Evolutionary conservation across 306 rosid species (phyloP).

Genomic region (Cicer arietinum): DNA sequence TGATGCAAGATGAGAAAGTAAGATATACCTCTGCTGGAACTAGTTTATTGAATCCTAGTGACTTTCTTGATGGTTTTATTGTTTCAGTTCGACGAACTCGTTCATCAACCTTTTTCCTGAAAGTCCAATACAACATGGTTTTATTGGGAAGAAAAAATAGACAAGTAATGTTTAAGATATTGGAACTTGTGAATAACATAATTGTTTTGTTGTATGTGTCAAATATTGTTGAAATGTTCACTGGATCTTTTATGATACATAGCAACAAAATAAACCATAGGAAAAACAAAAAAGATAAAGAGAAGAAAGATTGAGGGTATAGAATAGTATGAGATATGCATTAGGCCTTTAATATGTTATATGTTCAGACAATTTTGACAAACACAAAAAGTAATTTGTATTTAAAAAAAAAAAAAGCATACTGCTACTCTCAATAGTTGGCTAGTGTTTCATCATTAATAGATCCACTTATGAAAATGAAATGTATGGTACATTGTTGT

Average conservation of each 20-base stretch:
- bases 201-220: neutral
- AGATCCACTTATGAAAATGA: slow-evolving; percentile 1
- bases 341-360: slow-evolving; percentile 4
- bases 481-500: neutral
- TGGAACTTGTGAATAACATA: slow-evolving; percentile 12
- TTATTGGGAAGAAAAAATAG: neutral
- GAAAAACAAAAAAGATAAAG: slow-evolving; percentile 5
- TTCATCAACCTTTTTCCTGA: slow-evolving; percentile 80
- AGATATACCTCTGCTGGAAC: slow-evolving; percentile 76
- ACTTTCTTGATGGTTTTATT: slow-evolving; percentile 76
- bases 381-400: neutral
- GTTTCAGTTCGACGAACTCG: slow-evolving; percentile 73
- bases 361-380: slow-evolving; percentile 4
- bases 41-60: slow-evolving; percentile 66
- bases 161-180: slow-evolving; percentile 7
- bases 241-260: neutral
- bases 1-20: slow-evolving; percentile 30
- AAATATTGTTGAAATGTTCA: slow-evolving; percentile 19
- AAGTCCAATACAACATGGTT: slow-evolving; percentile 47
- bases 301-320: slow-evolving; percentile 6
- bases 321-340: neutral
- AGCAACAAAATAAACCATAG: slow-evolving; percentile 6
- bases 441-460: neutral
- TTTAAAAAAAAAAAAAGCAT: no score
- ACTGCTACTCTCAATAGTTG: neutral